Conservation (phyloP, 768 basidiomycete species). For the Mycena vitilis region DNA sequence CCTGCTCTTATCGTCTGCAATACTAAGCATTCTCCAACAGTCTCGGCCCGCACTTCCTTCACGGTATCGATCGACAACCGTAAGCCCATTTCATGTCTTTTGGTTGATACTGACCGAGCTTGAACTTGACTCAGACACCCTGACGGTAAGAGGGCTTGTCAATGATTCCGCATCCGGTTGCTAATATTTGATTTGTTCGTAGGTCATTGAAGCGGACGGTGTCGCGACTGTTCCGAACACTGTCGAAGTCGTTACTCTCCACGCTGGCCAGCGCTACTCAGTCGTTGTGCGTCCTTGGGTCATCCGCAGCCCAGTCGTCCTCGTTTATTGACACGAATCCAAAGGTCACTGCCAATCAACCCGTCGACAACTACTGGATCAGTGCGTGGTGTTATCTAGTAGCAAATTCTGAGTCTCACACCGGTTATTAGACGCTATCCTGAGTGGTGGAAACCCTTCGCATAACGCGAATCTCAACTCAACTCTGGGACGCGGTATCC, state of each 20-base stretch:
- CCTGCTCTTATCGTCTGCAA: no score
- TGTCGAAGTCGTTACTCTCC: conserved; percentile 40
- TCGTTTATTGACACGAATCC: conserved; percentile 14
- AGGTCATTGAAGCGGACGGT: conserved; percentile 27
- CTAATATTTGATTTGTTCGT: background rate
- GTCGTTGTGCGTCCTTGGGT: conserved; percentile 42
- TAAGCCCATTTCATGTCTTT: background rate
- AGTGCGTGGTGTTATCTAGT: conserved; percentile 48
- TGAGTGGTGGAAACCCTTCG: conserved; percentile 46
- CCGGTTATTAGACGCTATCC: conserved; percentile 15
- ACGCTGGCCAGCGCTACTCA: conserved; percentile 64
- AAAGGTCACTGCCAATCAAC: conserved; percentile 53
- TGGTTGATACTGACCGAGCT: background rate
- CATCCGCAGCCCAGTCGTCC: background rate
- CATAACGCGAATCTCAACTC: conserved; percentile 43
- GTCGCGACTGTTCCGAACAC: background rate
- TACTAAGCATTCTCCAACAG: no score
- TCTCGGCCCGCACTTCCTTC: conserved; percentile 49
- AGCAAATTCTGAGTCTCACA: background rate
- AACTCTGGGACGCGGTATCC: conserved; percentile 46
- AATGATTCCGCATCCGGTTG: background rate
- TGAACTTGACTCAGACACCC: conserved; percentile 1
- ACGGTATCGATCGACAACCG: conserved; percentile 43
- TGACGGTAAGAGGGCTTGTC: conserved; percentile 10
- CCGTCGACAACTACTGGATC: conserved; percentile 61